A percentile compares a stretch with the other conserved stretches of the same genome.
Conservation (phyloP, 768 basidiomycete species). For the Lentinula raphanica region DNA sequence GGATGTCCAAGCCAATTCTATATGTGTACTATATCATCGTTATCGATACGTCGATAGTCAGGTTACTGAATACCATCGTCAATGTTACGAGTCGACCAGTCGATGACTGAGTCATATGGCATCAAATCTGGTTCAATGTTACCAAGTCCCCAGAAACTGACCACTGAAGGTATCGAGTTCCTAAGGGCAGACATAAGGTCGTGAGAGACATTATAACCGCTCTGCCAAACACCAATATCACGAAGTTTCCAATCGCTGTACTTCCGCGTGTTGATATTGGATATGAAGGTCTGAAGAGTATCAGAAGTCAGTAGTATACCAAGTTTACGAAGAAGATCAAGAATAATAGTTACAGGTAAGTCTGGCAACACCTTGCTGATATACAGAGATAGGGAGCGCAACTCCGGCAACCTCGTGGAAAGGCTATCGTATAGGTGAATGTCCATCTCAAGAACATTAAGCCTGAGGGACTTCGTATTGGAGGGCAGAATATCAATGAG, state of each 20-base stretch:
- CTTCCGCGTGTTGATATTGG: not conserved
- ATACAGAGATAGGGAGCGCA: slow-evolving; percentile 27
- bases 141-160: slow-evolving; percentile 1
- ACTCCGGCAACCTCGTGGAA: slow-evolving; percentile 22
- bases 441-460: slow-evolving; percentile 30
- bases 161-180: not conserved
- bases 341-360: not conserved
- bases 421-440: slow-evolving; percentile 29
- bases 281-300: not conserved
- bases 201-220: not conserved
- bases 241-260: not conserved
- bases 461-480: slow-evolving; percentile 25
- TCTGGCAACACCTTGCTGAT: slow-evolving; percentile 24
- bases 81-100: not conserved
- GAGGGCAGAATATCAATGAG: slow-evolving; percentile 21
- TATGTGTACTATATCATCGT: no score
- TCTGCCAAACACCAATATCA: slow-evolving; percentile 4
- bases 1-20: no score
- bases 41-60: no score
- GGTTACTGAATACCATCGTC: not conserved
- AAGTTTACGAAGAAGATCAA: not conserved
- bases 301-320: not conserved
- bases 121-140: not conserved
- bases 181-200: not conserved
- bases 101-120: not conserved